Percentiles rank a stretch among this genome's conserved stretches.
Conservation (phyloP, 805 yeast genomes). For the Groenewaldozyma tartarivorans region DNA sequence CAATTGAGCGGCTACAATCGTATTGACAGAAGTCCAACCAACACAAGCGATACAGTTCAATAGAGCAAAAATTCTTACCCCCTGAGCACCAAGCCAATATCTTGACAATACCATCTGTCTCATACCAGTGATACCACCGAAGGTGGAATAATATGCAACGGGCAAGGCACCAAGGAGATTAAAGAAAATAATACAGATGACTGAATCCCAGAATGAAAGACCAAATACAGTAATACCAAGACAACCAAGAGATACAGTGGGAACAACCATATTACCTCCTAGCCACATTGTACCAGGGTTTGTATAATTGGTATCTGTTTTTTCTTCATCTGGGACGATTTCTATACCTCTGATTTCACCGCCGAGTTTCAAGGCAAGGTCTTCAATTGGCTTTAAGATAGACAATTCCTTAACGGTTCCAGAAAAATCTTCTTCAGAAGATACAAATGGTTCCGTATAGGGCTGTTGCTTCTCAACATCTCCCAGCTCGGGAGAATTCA, state of each 20-base stretch:
- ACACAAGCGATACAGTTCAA: conserved; percentile 78
- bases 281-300: conserved; percentile 85
- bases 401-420: conserved; percentile 8
- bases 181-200: conserved; percentile 62
- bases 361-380: conserved; percentile 9
- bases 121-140: conserved; percentile 77
- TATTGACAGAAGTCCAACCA: conserved; percentile 94
- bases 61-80: conserved; percentile 67
- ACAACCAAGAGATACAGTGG: conserved; percentile 73
- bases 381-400: conserved; percentile 4
- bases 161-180: conserved; percentile 62
- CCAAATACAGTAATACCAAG: conserved; percentile 55
- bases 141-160: conserved; percentile 74
- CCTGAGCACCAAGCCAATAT: conserved; percentile 64
- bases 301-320: conserved; percentile 53
- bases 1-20: conserved; percentile 80
- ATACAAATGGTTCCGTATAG: not conserved
- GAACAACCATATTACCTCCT: conserved; percentile 80
- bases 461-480: conserved; percentile 4
- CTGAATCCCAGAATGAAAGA: conserved; percentile 65
- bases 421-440: not conserved
- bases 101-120: conserved; percentile 82
- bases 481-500: not conserved
- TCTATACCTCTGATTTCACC: conserved; percentile 72
- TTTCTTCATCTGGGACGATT: conserved; percentile 68